phyloP scores from a whole-genome alignment of 169 alveolate species.

The Perkinsus chesapeaki region DNA sequence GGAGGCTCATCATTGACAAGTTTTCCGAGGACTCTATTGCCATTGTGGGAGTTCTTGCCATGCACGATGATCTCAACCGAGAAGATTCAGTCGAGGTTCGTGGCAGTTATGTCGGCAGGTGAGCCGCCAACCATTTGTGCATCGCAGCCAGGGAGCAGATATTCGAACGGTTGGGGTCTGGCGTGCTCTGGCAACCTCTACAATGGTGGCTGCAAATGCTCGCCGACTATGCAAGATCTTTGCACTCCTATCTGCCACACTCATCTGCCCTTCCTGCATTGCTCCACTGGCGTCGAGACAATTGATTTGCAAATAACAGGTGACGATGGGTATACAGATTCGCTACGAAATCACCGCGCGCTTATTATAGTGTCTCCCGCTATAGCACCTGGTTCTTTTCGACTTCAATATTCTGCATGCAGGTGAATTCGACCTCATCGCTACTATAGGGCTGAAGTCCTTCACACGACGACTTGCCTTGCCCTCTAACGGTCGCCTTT shows the following conservation, averaged over 20 bases:
- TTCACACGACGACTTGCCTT: background rate
- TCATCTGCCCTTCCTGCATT: background rate
- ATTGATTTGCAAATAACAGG: background rate
- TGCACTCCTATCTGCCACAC: background rate
- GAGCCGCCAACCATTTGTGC: background rate
- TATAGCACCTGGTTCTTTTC: too few relatives aligned
- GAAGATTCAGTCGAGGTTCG: background rate
- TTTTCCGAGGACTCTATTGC: background rate
- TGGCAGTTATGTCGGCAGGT: background rate
- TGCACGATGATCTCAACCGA: background rate
- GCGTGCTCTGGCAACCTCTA: background rate
- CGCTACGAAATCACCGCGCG: too few relatives aligned
- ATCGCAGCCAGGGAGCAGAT: background rate
- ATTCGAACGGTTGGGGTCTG: background rate
- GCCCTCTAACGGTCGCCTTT: background rate
- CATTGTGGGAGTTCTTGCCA: background rate
- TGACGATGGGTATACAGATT: too few relatives aligned
- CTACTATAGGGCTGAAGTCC: background rate
- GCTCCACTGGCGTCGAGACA: background rate
- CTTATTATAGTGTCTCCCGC: too few relatives aligned
- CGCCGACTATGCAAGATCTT: background rate
- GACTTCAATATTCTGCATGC: background rate
- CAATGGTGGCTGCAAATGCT: background rate
- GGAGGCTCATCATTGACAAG: background rate
- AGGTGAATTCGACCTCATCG: background rate